Evolutionary conservation across 108 stramenopile genomes (phyloP).

Genomic region (Nitzschia sp.): DNA sequence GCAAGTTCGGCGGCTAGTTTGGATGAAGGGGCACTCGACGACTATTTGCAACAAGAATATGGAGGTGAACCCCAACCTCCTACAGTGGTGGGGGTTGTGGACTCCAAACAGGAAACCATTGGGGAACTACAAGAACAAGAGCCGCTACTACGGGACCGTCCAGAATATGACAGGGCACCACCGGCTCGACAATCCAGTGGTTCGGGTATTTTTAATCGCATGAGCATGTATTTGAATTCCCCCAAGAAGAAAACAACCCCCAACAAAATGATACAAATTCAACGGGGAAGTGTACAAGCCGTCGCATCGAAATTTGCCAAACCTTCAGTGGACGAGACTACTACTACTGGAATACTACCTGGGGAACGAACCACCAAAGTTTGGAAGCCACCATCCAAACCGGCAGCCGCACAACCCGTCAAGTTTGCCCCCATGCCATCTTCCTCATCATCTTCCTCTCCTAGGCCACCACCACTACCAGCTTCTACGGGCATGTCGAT

Average conservation of each 20-base stretch:
- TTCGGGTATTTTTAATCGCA: not conserved
- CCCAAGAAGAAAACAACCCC: not conserved
- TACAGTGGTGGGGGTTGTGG: not conserved
- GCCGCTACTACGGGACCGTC: not conserved
- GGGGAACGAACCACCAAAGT: not conserved
- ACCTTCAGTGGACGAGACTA: not conserved
- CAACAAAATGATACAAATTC: not conserved
- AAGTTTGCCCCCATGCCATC: not conserved
- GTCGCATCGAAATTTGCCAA: not conserved
- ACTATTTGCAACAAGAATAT: not conserved
- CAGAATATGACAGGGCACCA: not conserved
- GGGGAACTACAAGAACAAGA: not conserved
- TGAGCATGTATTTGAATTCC: not conserved
- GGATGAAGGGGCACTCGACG: not conserved
- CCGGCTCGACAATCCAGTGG: not conserved
- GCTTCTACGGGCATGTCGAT: not conserved
- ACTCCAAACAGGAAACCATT: not conserved
- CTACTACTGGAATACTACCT: not conserved
- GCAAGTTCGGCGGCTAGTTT: not conserved
- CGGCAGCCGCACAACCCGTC: not conserved
- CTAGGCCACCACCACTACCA: not conserved
- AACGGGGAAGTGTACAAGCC: constrained; percentile 5
- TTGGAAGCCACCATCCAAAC: not conserved
- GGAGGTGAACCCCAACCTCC: not conserved
- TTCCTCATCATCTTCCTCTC: not conserved